Conservation (phyloP, 495 filamentous ascomycete genomes). For the Penicillium ochrochloron region DNA sequence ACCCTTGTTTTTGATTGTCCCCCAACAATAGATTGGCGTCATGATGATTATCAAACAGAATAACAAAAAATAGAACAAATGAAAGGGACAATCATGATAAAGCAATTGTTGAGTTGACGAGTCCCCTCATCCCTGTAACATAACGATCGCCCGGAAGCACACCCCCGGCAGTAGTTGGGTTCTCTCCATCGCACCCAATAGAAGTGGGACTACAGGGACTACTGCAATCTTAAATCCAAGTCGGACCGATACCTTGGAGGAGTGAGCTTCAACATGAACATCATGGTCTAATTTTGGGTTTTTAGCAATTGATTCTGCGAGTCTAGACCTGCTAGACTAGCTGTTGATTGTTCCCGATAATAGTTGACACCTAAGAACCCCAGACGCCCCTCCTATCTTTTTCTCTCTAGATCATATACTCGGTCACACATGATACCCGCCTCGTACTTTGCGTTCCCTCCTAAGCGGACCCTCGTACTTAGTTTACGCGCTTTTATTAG, state of each 20-base stretch:
- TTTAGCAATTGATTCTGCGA: neutral
- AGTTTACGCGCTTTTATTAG: neutral
- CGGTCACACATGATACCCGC: neutral
- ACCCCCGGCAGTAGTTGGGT: slow-evolving; percentile 15
- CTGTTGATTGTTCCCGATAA: too few species aligned
- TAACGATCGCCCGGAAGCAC: slow-evolving; percentile 24
- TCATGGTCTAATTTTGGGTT: neutral
- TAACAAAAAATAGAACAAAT: neutral
- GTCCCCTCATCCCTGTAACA: slow-evolving; percentile 9
- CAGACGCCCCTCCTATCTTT: neutral
- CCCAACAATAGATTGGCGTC: neutral
- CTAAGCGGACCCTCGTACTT: neutral
- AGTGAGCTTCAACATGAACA: neutral
- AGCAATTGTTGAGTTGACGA: neutral
- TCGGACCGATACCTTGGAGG: neutral
- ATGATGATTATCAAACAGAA: neutral
- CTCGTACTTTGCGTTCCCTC: neutral
- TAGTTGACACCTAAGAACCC: too few species aligned
- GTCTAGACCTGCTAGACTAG: neutral
- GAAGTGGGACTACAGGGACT: neutral
- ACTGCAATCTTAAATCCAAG: slow-evolving; percentile 7
- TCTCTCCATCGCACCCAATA: neutral
- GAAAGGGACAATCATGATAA: neutral
- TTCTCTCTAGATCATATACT: neutral
- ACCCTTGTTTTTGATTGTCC: neutral